Evolutionary conservation across 2,329 filamentous ascomycete species (phyloP).

Genomic region (Apiospora kogelbergensis): DNA sequence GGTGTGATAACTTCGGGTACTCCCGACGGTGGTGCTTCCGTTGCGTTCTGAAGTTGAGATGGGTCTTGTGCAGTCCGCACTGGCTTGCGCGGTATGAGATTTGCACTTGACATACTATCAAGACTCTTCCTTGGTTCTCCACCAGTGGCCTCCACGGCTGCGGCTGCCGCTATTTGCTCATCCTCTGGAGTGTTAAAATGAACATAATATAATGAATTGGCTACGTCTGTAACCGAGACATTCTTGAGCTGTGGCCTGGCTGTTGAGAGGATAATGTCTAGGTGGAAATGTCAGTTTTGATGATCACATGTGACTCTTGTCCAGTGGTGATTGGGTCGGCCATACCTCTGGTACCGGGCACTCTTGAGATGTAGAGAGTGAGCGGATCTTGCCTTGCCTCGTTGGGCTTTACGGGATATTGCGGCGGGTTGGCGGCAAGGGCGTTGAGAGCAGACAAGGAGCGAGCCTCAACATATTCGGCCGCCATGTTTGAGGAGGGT

Average conservation of each 20-base stretch:
- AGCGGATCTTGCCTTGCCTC: constrained; percentile 69
- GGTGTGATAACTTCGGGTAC: background rate
- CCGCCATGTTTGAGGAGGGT: constrained; percentile 20
- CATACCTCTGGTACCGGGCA: constrained; percentile 84
- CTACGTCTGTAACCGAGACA: constrained; percentile 83
- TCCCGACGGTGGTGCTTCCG: background rate
- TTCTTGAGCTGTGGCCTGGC: constrained; percentile 87
- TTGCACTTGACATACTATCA: background rate
- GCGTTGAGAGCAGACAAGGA: constrained; percentile 79
- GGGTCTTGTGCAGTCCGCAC: background rate
- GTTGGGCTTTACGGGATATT: constrained; percentile 77
- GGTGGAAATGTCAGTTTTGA: constrained; percentile 15
- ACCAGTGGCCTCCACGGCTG: background rate
- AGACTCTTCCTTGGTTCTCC: background rate
- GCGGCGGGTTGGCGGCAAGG: constrained; percentile 82
- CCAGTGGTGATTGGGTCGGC: constrained; percentile 14
- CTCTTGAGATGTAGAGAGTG: constrained; percentile 86
- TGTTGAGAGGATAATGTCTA: constrained; percentile 90
- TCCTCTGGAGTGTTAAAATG: constrained; percentile 72
- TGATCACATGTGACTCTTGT: background rate
- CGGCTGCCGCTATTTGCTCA: constrained; percentile 33
- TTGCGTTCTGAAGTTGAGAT: background rate
- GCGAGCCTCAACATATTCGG: constrained; percentile 67
- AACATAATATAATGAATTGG: constrained; percentile 86
- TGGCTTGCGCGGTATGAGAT: constrained; percentile 1